phyloP scores from a whole-genome alignment of 495 filamentous ascomycete species.

The Haplographium delicatum region DNA sequence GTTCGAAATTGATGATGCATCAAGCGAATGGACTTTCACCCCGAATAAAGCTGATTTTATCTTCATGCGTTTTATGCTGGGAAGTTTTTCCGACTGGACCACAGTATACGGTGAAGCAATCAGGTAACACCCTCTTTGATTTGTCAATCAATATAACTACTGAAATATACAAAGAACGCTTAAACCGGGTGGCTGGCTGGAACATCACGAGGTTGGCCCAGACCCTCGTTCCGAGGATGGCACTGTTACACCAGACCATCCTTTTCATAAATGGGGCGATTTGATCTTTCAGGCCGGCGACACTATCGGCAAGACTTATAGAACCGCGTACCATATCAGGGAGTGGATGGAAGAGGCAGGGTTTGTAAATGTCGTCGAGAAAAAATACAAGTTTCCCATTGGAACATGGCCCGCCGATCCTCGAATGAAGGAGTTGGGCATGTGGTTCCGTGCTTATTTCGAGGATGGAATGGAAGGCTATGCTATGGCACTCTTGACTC shows the following conservation, averaged over 20 bases:
- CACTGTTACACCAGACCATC: slow-evolving; percentile 15
- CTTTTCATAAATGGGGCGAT: slow-evolving; percentile 22
- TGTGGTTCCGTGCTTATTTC: slow-evolving; percentile 9
- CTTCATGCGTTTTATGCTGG: slow-evolving; percentile 36
- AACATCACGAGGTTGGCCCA: background rate
- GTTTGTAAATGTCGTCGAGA: slow-evolving; percentile 42
- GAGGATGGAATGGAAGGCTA: background rate
- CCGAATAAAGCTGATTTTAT: slow-evolving; percentile 42
- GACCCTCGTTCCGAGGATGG: background rate
- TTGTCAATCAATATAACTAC: background rate
- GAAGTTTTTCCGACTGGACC: slow-evolving; percentile 32
- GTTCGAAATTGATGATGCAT: slow-evolving; percentile 46
- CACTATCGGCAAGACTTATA: background rate
- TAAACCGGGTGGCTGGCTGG: slow-evolving; percentile 34
- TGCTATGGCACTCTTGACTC: slow-evolving; percentile 7
- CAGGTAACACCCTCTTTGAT: background rate
- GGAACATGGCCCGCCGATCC: slow-evolving; percentile 36
- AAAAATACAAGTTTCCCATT: slow-evolving; percentile 41
- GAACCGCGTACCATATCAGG: background rate
- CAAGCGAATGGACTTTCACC: slow-evolving; percentile 41
- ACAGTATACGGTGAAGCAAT: background rate
- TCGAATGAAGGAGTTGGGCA: slow-evolving; percentile 43
- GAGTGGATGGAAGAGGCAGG: slow-evolving; percentile 46
- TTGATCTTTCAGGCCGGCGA: background rate
- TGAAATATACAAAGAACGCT: slow-evolving; percentile 15